Evolutionary conservation across 2,329 filamentous ascomycete genomes (phyloP).

Genomic region (Xylariaceae sp.): DNA sequence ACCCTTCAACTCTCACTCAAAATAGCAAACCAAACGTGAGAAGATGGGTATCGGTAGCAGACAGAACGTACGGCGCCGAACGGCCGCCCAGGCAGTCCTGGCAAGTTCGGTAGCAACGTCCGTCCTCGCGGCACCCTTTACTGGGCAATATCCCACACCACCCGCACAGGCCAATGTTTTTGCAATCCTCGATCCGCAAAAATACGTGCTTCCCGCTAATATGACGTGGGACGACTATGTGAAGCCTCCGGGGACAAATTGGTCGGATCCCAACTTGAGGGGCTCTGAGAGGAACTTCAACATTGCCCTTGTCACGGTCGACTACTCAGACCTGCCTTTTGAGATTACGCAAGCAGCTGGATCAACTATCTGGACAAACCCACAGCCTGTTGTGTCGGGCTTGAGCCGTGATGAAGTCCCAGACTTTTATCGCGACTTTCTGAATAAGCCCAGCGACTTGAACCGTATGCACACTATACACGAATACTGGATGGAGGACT

Average conservation of each 20-base stretch:
- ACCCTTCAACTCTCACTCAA: no score
- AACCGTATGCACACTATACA: slow-evolving; percentile 53
- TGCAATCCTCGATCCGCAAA: slow-evolving; percentile 48
- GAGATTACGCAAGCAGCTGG: slow-evolving; percentile 44
- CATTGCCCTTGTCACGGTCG: slow-evolving; percentile 52
- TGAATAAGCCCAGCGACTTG: slow-evolving; percentile 48
- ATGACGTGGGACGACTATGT: slow-evolving; percentile 53
- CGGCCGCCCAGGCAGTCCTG: slow-evolving; percentile 17
- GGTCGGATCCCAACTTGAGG: slow-evolving; percentile 43
- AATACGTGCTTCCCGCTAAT: slow-evolving; percentile 52
- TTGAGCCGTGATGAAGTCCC: slow-evolving; percentile 46
- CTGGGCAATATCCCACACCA: no score
- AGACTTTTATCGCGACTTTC: slow-evolving; percentile 47
- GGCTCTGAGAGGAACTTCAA: slow-evolving; percentile 53
- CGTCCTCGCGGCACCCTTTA: slow-evolving; percentile 18
- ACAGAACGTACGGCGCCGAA: slow-evolving; percentile 3
- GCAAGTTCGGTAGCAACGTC: slow-evolving; percentile 13
- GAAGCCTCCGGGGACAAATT: slow-evolving; percentile 45
- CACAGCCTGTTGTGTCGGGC: slow-evolving; percentile 41
- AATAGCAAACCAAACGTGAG: slow-evolving; percentile 3
- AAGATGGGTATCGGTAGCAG: slow-evolving; percentile 20
- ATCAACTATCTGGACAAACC: slow-evolving; percentile 51
- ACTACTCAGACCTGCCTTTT: slow-evolving; percentile 50
- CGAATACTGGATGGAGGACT: slow-evolving; percentile 59
- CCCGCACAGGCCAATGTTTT: slow-evolving; percentile 39